Evolutionary conservation across 192 early-diverging fungal species (phyloP).

Genomic region (Polychytrium aggregatum): DNA sequence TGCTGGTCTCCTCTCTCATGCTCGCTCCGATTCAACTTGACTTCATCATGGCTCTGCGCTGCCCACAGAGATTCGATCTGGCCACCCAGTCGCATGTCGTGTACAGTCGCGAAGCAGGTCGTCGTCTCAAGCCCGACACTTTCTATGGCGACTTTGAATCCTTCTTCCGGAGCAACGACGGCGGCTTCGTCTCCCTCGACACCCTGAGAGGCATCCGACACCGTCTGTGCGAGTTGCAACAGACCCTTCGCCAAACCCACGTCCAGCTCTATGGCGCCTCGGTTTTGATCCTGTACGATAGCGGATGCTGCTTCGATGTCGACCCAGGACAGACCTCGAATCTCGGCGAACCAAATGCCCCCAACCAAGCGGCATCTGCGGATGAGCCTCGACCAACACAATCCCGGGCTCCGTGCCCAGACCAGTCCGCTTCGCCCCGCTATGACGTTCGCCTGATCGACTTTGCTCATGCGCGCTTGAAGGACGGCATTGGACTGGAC

Average conservation of each 20-base stretch:
- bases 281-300: conserved; percentile 73
- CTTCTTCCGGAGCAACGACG: conserved; percentile 34
- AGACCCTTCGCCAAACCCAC: conserved; percentile 37
- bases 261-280: conserved; percentile 63
- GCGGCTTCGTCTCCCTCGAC: neutral
- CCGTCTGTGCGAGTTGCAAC: conserved; percentile 30
- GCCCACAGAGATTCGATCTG: conserved; percentile 43
- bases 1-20: no score
- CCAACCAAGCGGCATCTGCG: no score
- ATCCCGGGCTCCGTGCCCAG: no score
- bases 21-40: no score
- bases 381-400: no score
- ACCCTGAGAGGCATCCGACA: neutral
- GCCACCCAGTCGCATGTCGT: conserved; percentile 31
- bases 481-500: conserved; percentile 42
- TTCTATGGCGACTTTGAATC: conserved; percentile 51
- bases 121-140: conserved; percentile 32
- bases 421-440: no score
- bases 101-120: conserved; percentile 17
- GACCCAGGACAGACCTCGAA: no score
- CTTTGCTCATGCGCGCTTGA: conserved; percentile 77
- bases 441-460: conserved; percentile 70
- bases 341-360: no score
- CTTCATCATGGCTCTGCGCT: conserved; percentile 47
- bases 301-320: conserved; percentile 25